A percentile compares a stretch with the other conserved stretches of the same genome.
These are phyloP conservation scores for Erythrophleum ivorense DNA, from an alignment of 331 rosid genomes.

Conservation along the genomic window DNA sequence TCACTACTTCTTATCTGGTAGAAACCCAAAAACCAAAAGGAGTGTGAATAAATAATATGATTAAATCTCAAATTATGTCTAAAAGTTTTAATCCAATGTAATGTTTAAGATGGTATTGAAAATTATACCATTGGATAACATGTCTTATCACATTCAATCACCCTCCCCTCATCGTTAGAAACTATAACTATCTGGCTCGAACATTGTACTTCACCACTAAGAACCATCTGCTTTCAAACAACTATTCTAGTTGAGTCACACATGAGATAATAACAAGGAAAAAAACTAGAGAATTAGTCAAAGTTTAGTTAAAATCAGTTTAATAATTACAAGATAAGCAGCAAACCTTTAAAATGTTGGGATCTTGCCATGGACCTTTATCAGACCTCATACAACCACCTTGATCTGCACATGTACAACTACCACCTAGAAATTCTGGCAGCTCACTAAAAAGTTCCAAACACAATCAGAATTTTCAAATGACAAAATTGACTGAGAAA, in stretches of 20 bases:
- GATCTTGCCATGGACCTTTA: constrained; percentile 76
- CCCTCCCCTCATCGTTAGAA: constrained; percentile 50
- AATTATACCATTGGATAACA: constrained; percentile 43
- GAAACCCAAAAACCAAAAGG: constrained; percentile 27
- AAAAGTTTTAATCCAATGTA: neutral
- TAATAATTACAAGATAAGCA: constrained; percentile 14
- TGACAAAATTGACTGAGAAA: constrained; percentile 9
- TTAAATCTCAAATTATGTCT: neutral
- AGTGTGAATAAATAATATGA: neutral
- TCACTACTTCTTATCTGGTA: constrained; percentile 60
- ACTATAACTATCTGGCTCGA: constrained; percentile 55
- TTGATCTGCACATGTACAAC: constrained; percentile 58
- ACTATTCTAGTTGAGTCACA: constrained; percentile 12
- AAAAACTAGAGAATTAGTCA: neutral
- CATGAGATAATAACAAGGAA: neutral
- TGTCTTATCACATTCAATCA: constrained; percentile 52
- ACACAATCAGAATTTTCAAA: constrained; percentile 2
- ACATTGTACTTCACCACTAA: constrained; percentile 56
- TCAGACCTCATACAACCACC: constrained; percentile 70
- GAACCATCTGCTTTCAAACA: constrained; percentile 52
- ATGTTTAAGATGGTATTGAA: neutral
- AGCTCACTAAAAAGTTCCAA: constrained; percentile 54
- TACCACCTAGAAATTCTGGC: constrained; percentile 70
- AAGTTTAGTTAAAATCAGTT: neutral
- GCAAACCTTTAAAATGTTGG: constrained; percentile 58